A percentile compares a stretch with the other conserved stretches of the same genome.
These are phyloP conservation scores for Rostrohypoxylon terebratum DNA, from an alignment of 495 filamentous ascomycete genomes.

Conservation along the genomic window DNA sequence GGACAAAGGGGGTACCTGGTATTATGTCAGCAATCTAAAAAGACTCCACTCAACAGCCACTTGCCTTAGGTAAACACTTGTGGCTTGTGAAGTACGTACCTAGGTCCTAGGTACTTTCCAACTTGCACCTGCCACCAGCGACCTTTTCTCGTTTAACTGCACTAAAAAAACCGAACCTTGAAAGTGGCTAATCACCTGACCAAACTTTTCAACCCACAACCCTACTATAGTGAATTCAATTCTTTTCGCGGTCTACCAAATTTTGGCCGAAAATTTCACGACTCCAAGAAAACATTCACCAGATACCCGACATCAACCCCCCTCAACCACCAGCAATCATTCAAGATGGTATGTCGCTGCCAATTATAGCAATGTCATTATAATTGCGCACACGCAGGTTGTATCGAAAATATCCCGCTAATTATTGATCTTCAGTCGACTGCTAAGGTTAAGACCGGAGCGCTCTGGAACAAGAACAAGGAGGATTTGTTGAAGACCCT, in stretches of 20 bases:
- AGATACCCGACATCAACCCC: constrained; percentile 51
- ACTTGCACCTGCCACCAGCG: too few relatives aligned
- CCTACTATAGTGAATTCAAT: constrained; percentile 47
- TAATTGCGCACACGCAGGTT: neutral
- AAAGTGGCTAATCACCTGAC: constrained; percentile 35
- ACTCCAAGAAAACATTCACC: constrained; percentile 47
- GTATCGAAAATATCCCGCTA: constrained; percentile 14
- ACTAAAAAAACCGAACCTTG: neutral
- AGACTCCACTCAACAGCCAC: neutral
- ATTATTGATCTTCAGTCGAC: constrained; percentile 70
- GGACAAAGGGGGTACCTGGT: neutral
- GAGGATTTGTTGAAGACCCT: constrained; percentile 95
- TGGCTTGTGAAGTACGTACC: constrained; percentile 23
- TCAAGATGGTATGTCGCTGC: constrained; percentile 62
- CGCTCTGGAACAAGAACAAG: constrained; percentile 99
- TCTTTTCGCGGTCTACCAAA: constrained; percentile 49
- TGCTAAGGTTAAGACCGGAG: constrained; percentile 91
- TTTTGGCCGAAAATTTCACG: constrained; percentile 50
- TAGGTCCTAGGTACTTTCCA: constrained; percentile 11
- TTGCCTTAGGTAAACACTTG: neutral
- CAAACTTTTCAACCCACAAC: constrained; percentile 47
- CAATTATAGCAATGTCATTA: neutral
- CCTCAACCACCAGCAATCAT: constrained; percentile 48
- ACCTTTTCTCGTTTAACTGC: constrained; percentile 33
- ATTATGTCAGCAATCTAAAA: neutral